Evolutionary conservation across 805 yeast species (phyloP), one percentile per base, ranked within the genome.

Genomic region (Pichia deserticola): DNA sequence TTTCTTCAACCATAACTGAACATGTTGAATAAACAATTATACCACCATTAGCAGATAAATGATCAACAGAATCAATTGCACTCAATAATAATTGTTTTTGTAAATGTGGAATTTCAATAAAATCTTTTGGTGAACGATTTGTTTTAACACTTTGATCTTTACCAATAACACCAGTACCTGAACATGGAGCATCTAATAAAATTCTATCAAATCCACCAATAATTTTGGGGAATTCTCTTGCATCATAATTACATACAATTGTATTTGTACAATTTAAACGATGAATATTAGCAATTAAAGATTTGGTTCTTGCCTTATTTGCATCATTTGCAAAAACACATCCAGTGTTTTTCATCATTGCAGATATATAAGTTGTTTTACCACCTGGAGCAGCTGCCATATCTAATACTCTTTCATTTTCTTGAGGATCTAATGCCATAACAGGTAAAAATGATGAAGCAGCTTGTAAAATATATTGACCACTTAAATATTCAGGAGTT

Each of bases 331-430:
- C 99, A 67, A 93, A 90, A 27, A 93, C 87, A 67, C 92, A 82
- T 30, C 99, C 99, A 1, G 99, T 93, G 69, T 93, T 93, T 65
- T 93, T 93, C 98, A 93, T 93, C 71, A 92, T 69, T 1, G 99
- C 97, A 36, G 96, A 81, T 47, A 92, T 80, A 66, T 89, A 90
- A 2, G 99, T 92, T 25, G 97, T 89, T 66, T 92, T 92, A 70
- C 99, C 99, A 73, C 99, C 99, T 57, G 99, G 99, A 32, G 99
- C 97, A 53, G 99, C 95, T 44, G 99, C 98, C 99, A 93, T 93
- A 72, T 93, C 99, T 55, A 93, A 74, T 39, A 93, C 77, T 63
- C 99, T 84, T 73, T 93, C 99, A 64, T 86, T 83, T 69, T 89
- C 97, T 66, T 89, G 95, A n/a, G 99, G 99, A 54, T 83, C 92